Conservation (phyloP, 306 rosid species). For the Ziziphus jujuba region DNA sequence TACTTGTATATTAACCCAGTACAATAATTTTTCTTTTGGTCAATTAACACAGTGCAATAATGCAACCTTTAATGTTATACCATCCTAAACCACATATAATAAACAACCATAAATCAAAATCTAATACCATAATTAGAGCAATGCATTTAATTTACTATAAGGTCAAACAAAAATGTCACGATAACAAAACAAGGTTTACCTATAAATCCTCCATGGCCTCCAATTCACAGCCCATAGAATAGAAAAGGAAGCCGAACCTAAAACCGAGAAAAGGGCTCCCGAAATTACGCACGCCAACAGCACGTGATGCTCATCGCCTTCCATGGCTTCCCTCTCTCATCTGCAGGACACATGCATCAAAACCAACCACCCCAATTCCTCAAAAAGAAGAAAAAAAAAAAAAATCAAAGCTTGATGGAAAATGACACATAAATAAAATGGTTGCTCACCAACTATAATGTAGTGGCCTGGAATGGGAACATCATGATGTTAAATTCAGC, state of each 20-base stretch:
- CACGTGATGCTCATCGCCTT: slow-evolving; percentile 69
- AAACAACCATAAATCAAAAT: slow-evolving; percentile 5
- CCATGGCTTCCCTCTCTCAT: slow-evolving; percentile 59
- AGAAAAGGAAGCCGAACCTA: slow-evolving; percentile 79
- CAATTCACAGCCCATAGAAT: slow-evolving; percentile 96
- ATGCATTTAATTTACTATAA: background rate
- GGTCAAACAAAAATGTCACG: background rate
- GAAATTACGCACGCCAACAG: slow-evolving; percentile 78
- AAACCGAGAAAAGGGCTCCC: slow-evolving; percentile 76
- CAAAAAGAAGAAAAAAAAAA: background rate
- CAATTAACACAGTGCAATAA: too few species aligned
- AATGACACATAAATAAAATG: background rate
- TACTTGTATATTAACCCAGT: too few species aligned
- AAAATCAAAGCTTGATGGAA: slow-evolving; percentile 21
- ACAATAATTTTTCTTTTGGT: too few species aligned
- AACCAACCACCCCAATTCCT: slow-evolving; percentile 18
- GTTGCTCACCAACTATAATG: slow-evolving; percentile 37
- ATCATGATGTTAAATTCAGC: slow-evolving; percentile 51
- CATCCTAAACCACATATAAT: too few species aligned
- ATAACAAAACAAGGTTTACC: slow-evolving; percentile 36
- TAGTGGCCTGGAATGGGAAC: slow-evolving; percentile 40
- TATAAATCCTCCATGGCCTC: slow-evolving; percentile 99
- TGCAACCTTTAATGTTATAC: too few species aligned
- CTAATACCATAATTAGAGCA: background rate
- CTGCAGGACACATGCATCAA: slow-evolving; percentile 65